phyloP scores from a whole-genome alignment of 176 grass and related monocot genomes.

The Otatea glauca region DNA sequence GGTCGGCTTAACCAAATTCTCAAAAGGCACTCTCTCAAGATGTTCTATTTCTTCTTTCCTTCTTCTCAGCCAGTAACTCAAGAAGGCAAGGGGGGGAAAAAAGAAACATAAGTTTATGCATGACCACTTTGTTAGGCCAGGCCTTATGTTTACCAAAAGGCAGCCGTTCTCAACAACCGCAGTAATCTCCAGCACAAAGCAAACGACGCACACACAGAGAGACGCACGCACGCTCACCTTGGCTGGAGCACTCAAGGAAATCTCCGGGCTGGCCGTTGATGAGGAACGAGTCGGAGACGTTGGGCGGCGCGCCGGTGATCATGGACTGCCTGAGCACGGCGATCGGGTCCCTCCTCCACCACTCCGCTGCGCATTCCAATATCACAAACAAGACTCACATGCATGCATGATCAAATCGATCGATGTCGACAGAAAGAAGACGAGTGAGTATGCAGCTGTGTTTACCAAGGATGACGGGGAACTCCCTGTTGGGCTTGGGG shows the following conservation, averaged over 20 bases:
- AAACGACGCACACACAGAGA: not conserved
- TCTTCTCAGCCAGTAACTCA: not conserved
- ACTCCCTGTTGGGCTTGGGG: slow-evolving; percentile 60
- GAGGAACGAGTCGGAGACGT: slow-evolving; percentile 69
- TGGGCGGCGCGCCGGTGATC: slow-evolving; percentile 75
- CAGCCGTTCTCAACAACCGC: not conserved
- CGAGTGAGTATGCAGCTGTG: not conserved
- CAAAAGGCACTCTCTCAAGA: not conserved
- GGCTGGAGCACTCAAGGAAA: slow-evolving; percentile 67
- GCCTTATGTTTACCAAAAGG: not conserved
- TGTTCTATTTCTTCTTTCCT: not conserved
- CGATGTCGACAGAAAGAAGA: not conserved
- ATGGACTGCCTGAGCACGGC: slow-evolving; percentile 67
- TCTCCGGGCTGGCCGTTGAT: slow-evolving; percentile 95
- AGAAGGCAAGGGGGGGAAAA: not conserved
- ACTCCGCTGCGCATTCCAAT: slow-evolving; percentile 55
- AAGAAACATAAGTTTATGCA: not conserved
- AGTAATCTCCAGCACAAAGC: not conserved
- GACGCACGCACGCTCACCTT: slow-evolving; percentile 46
- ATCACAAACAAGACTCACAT: not conserved
- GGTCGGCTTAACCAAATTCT: slow-evolving; percentile 35
- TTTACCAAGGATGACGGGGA: slow-evolving; percentile 70
- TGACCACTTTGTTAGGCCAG: not conserved
- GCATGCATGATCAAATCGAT: not conserved
- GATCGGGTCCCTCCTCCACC: slow-evolving; percentile 83